Conservation (phyloP, 306 rosid genomes). For the Medicago lupulina region DNA sequence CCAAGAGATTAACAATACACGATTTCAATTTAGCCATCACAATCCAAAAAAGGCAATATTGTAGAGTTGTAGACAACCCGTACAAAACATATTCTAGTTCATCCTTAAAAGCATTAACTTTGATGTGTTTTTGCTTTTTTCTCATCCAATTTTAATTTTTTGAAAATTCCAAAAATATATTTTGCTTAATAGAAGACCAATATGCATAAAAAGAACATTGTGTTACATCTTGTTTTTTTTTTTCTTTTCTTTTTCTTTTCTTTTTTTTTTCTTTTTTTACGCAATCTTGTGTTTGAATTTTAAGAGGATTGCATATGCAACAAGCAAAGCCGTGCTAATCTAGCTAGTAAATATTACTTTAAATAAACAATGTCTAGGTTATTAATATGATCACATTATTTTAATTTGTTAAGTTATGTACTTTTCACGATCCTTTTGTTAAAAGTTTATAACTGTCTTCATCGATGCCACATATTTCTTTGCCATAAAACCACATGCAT, state of each 20-base stretch:
- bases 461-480: conserved; percentile 37
- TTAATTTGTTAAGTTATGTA: conserved; percentile 43
- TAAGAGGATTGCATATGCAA: conserved; percentile 47
- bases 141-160: too few relatives aligned
- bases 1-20: too few relatives aligned
- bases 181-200: neutral
- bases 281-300: conserved; percentile 30
- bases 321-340: conserved; percentile 40
- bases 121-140: too few relatives aligned
- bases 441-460: conserved; percentile 46
- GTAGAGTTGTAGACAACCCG: too few relatives aligned
- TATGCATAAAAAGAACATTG: neutral
- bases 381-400: conserved; percentile 39
- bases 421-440: conserved; percentile 40
- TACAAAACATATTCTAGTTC: too few relatives aligned
- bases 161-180: neutral
- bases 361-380: conserved; percentile 28
- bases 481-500: conserved; percentile 40
- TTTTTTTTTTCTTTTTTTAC: too few relatives aligned
- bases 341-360: conserved; percentile 35
- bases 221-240: conserved; percentile 7
- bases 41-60: too few relatives aligned
- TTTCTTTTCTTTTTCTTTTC: too few relatives aligned
- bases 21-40: too few relatives aligned
- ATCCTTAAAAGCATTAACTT: too few relatives aligned